Evolutionary conservation across 805 yeast genomes (phyloP).

Genomic region (Lipomyces lipofer): DNA sequence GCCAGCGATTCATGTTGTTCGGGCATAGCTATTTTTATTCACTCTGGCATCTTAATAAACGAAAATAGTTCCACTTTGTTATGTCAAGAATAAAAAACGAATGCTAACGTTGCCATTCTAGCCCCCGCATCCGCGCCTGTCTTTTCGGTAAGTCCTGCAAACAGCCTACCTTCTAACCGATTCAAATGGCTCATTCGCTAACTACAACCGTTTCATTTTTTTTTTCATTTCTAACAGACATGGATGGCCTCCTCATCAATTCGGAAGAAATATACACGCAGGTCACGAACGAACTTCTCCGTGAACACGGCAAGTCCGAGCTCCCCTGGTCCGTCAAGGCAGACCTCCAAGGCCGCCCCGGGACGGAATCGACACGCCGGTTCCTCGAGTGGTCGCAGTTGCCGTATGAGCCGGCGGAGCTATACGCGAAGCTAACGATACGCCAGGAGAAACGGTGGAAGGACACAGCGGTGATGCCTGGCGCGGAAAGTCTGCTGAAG

Average conservation of each 20-base stretch:
- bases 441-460: slow-evolving; percentile 65
- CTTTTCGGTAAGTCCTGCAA: no score
- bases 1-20: no score
- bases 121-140: no score
- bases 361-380: slow-evolving; percentile 49
- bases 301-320: slow-evolving; percentile 71
- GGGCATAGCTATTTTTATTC: no score
- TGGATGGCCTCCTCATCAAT: slow-evolving; percentile 93
- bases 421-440: slow-evolving; percentile 51
- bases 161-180: no score
- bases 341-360: slow-evolving; percentile 88
- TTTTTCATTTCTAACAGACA: no score
- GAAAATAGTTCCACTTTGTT: no score
- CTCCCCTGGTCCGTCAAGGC: slow-evolving; percentile 89
- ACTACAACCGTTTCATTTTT: no score
- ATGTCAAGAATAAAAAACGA: no score
- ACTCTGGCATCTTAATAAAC: no score
- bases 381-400: slow-evolving; percentile 69
- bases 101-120: no score
- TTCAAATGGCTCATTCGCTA: no score
- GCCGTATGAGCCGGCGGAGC: slow-evolving; percentile 67
- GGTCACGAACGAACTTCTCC: slow-evolving; percentile 65
- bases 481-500: slow-evolving; percentile 70
- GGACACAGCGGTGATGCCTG: slow-evolving; percentile 69
- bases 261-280: slow-evolving; percentile 91